Percentiles rank a stretch among this genome's conserved stretches.
Evolutionary conservation across 2,329 filamentous ascomycete genomes (phyloP).

Genomic region (Talaromyces sp.): DNA sequence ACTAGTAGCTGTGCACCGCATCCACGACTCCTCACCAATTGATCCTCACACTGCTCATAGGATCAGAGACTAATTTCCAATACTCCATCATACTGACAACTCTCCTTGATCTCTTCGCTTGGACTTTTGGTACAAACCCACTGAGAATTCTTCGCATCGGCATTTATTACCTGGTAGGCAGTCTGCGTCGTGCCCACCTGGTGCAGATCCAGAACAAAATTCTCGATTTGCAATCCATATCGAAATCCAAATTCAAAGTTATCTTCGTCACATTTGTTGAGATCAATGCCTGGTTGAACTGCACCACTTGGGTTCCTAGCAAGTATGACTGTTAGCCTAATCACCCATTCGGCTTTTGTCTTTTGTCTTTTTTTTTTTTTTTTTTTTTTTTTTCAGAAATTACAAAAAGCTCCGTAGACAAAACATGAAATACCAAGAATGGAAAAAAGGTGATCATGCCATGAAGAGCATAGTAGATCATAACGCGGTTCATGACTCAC

Average conservation of each 20-base stretch:
- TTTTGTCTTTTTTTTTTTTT: neutral
- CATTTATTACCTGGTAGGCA: slow-evolving; percentile 5
- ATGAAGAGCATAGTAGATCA: neutral
- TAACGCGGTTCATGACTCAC: neutral
- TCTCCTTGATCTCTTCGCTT: neutral
- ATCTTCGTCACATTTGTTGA: slow-evolving; percentile 6
- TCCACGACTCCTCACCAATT: no score
- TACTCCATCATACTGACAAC: slow-evolving; percentile 8
- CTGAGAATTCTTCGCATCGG: slow-evolving; percentile 3
- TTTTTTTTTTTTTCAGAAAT: no score
- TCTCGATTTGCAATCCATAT: slow-evolving; percentile 17
- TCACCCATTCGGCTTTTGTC: neutral
- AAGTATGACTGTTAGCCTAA: neutral
- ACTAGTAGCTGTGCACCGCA: no score
- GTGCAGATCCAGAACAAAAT: slow-evolving; percentile 10
- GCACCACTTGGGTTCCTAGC: slow-evolving; percentile 6
- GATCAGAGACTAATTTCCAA: slow-evolving; percentile 3
- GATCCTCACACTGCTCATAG: neutral
- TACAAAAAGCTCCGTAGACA: no score
- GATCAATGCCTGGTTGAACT: slow-evolving; percentile 12
- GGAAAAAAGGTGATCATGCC: no score
- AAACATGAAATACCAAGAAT: no score
- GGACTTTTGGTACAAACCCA: slow-evolving; percentile 9
- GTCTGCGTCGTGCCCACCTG: neutral
- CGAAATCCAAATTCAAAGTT: slow-evolving; percentile 18